A percentile compares a stretch with the other conserved stretches of the same genome.
These are phyloP conservation scores for Zelopaecilomyces penicillatus DNA, from an alignment of 2,329 filamentous ascomycete genomes.

Conservation along the genomic window DNA sequence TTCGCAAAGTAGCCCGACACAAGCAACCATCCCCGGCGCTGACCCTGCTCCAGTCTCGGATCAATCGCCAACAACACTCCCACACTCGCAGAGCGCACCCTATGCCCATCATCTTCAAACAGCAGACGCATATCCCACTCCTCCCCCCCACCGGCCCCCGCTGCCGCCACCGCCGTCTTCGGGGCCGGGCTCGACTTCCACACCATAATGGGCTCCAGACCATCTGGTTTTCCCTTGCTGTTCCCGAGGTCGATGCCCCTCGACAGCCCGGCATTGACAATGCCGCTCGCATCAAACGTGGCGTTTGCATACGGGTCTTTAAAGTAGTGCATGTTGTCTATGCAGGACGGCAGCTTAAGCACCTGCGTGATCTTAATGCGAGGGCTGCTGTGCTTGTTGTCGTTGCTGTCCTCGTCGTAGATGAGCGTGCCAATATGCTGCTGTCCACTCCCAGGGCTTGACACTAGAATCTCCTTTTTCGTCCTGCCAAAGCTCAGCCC, in stretches of 20 bases:
- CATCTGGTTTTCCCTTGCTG: conserved; percentile 24
- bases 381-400: too few relatives aligned
- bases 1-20: conserved; percentile 46
- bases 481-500: conserved; percentile 43
- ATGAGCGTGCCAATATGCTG: conserved; percentile 34
- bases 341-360: conserved; percentile 33
- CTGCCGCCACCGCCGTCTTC: conserved; percentile 7
- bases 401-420: conserved; percentile 8
- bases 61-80: conserved; percentile 47
- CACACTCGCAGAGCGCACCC: conserved; percentile 40
- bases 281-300: conserved; percentile 42
- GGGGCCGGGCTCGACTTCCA: conserved; percentile 26
- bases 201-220: conserved; percentile 35
- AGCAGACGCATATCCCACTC: conserved; percentile 39
- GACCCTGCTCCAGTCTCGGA: conserved; percentile 31
- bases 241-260: conserved; percentile 29
- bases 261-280: conserved; percentile 40
- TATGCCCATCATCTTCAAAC: conserved; percentile 48
- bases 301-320: conserved; percentile 39
- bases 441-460: conserved; percentile 34
- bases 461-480: conserved; percentile 32
- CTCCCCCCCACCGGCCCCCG: conserved; percentile 2
- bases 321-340: conserved; percentile 54
- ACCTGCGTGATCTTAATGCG: conserved; percentile 28
- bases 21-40: conserved; percentile 48